phyloP scores from a whole-genome alignment of 441 rosid genomes.

The Syzygium malaccense region DNA sequence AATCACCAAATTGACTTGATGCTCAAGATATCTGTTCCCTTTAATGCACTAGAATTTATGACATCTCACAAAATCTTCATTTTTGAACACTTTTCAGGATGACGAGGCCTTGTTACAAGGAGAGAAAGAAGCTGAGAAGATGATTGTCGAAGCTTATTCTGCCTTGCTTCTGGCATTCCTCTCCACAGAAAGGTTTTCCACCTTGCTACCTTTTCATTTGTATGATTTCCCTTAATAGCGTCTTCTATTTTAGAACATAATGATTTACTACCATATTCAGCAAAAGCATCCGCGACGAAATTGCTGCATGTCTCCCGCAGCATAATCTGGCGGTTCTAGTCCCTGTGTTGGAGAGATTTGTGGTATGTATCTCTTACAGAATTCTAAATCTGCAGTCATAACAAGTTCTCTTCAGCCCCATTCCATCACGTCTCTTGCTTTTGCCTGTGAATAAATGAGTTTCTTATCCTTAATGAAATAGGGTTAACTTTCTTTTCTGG shows the following conservation, averaged over 20 bases:
- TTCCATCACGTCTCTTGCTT: background rate
- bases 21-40: background rate
- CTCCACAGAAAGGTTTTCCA: slow-evolving; percentile 80
- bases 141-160: slow-evolving; percentile 95
- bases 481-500: background rate
- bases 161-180: slow-evolving; percentile 98
- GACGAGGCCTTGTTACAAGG: slow-evolving; percentile 84
- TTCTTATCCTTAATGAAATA: background rate
- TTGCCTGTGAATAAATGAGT: background rate
- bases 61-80: background rate
- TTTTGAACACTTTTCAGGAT: slow-evolving; percentile 30
- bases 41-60: background rate
- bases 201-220: background rate
- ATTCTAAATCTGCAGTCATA: background rate
- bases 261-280: slow-evolving; percentile 37
- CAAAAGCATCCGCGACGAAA: slow-evolving; percentile 62
- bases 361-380: slow-evolving; percentile 56
- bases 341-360: slow-evolving; percentile 97
- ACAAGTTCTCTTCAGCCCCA: background rate
- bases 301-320: slow-evolving; percentile 75
- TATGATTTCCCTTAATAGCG: background rate
- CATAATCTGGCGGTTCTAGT: slow-evolving; percentile 62
- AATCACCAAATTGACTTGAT: background rate
- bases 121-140: slow-evolving; percentile 97
- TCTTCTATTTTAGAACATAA: background rate